phyloP scores from a whole-genome alignment of 371 early-diverging fungal species.

The Apophysomyces elegans region DNA sequence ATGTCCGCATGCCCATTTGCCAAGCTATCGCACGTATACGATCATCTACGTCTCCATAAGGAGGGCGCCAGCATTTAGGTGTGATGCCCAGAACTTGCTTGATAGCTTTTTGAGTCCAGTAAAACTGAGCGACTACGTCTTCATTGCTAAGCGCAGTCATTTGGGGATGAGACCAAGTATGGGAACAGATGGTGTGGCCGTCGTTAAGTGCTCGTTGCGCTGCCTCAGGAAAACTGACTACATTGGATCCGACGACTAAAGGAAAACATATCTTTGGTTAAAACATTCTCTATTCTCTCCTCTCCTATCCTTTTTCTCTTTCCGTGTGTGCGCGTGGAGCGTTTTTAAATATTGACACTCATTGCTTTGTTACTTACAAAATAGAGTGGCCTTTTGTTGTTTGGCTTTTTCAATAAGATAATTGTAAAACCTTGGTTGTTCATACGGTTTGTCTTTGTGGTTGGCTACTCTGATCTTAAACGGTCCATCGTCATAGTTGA shows the following conservation, averaged over 20 bases:
- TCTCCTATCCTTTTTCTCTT: not conserved
- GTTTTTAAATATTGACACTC: not conserved
- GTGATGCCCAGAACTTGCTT: conserved; percentile 59
- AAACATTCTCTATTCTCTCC: not conserved
- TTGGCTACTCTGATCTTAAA: conserved; percentile 13
- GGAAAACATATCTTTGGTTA: not conserved
- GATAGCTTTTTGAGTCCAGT: conserved; percentile 56
- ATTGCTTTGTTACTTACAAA: conserved; percentile 24
- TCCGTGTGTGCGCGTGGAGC: no score
- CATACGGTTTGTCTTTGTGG: conserved; percentile 22
- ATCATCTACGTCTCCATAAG: conserved; percentile 60
- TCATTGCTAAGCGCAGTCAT: conserved; percentile 60
- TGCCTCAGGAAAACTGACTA: conserved; percentile 36
- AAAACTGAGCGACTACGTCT: conserved; percentile 61
- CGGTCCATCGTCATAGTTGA: conserved; percentile 42
- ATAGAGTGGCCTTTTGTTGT: conserved; percentile 39
- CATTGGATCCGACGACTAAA: conserved; percentile 43
- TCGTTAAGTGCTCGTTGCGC: conserved; percentile 41
- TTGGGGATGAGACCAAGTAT: conserved; percentile 65
- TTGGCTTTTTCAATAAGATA: conserved; percentile 29
- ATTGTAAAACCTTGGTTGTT: conserved; percentile 49
- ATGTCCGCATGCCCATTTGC: conserved; percentile 56
- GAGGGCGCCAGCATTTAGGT: conserved; percentile 63
- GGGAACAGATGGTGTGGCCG: conserved; percentile 46
- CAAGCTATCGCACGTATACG: conserved; percentile 57